Evolutionary conservation across 1,139 yeast species (phyloP).

Genomic region (Magnusiomyces ingens): DNA sequence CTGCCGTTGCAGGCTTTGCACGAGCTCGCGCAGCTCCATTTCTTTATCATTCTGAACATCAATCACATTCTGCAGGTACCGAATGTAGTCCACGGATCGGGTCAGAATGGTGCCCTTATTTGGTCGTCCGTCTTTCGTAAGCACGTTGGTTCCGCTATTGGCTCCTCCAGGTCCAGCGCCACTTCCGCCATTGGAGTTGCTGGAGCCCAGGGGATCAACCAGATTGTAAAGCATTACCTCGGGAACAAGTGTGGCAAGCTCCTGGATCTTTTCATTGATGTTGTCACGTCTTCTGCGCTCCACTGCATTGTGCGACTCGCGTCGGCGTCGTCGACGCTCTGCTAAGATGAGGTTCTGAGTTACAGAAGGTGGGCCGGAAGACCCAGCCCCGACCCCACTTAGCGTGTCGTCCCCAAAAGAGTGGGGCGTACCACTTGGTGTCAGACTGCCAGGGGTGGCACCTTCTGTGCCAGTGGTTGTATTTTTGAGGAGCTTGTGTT

Average conservation of each 20-base stretch:
- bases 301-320: slow-evolving; percentile 39
- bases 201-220: slow-evolving; percentile 2
- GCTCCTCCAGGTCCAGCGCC: not conserved
- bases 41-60: slow-evolving; percentile 66
- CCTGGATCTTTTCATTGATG: slow-evolving; percentile 84
- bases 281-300: slow-evolving; percentile 77
- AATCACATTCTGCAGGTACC: slow-evolving; percentile 62
- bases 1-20: slow-evolving; percentile 47
- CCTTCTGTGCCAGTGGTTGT: no score
- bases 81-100: slow-evolving; percentile 79
- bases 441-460: no score
- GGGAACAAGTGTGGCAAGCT: slow-evolving; percentile 66
- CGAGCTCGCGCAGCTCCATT: slow-evolving; percentile 59
- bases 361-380: not conserved
- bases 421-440: no score
- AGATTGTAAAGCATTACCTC: slow-evolving; percentile 42
- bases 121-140: slow-evolving; percentile 83
- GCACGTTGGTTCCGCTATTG: slow-evolving; percentile 27
- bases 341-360: slow-evolving; percentile 13
- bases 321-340: slow-evolving; percentile 39
- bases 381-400: not conserved
- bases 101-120: slow-evolving; percentile 87
- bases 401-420: no score
- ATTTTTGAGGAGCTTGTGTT: slow-evolving; percentile 16
- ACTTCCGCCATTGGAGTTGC: not conserved